Percentiles rank a stretch among this genome's conserved stretches.
Evolutionary conservation across 1,139 yeast species (phyloP).

Genomic region (Ashbya aceris): DNA sequence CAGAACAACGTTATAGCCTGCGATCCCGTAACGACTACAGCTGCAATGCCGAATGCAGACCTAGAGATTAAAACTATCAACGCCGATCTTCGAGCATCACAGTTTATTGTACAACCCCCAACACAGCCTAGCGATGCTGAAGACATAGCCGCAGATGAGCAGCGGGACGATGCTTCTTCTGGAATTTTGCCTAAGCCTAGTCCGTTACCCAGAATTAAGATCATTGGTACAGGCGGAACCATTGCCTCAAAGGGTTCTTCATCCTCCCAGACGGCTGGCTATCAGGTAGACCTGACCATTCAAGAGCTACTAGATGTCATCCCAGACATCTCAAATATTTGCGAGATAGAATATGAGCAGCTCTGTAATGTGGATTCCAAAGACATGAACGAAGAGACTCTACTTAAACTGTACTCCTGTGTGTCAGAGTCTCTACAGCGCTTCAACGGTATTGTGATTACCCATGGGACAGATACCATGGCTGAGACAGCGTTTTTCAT

Average conservation of each 20-base stretch:
- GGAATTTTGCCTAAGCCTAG: conserved; percentile 10
- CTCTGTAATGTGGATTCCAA: conserved; percentile 57
- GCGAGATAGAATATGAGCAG: conserved; percentile 56
- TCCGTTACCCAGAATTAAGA: conserved; percentile 38
- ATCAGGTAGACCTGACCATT: conserved; percentile 55
- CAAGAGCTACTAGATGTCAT: conserved; percentile 50
- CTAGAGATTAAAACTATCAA: conserved; percentile 28
- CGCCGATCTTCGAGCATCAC: conserved; percentile 25
- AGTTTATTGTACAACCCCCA: conserved; percentile 20
- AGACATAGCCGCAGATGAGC: conserved; percentile 1
- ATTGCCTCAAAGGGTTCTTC: conserved; percentile 56
- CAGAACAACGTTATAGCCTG: too few relatives aligned
- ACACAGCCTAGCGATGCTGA: conserved; percentile 5
- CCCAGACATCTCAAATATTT: conserved; percentile 51
- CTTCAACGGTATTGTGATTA: conserved; percentile 46
- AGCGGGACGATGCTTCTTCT: conserved; percentile 16
- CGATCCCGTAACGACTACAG: too few relatives aligned
- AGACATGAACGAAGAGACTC: conserved; percentile 41
- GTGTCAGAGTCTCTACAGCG: conserved; percentile 34
- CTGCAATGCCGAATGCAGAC: conserved; percentile 20
- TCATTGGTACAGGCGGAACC: conserved; percentile 67
- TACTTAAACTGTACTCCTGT: conserved; percentile 36
- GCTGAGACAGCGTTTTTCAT: conserved; percentile 65
- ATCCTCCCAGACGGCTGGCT: conserved; percentile 57
- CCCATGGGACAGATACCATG: conserved; percentile 67